Conservation (phyloP, 2,329 filamentous ascomycete genomes). For the Camillea tinctor region DNA sequence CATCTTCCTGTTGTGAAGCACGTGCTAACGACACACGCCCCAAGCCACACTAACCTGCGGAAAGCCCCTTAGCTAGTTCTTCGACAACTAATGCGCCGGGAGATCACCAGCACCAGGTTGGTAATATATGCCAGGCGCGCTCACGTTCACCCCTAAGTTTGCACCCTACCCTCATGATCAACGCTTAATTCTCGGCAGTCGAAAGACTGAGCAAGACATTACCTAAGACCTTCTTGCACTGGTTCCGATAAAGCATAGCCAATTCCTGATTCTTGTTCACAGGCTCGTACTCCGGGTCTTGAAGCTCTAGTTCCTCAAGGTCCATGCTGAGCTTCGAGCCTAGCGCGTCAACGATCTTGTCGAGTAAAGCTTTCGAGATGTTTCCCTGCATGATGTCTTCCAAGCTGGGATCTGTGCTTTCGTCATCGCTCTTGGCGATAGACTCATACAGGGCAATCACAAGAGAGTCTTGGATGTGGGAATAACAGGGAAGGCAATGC, state of each 20-base stretch:
- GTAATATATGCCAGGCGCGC: neutral
- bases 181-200: conserved; percentile 8
- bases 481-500: conserved; percentile 41
- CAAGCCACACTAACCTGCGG: no score
- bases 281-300: conserved; percentile 38
- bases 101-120: no score
- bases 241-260: conserved; percentile 47
- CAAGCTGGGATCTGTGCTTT: conserved; percentile 24
- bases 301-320: conserved; percentile 46
- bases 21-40: no score
- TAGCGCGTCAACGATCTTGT: conserved; percentile 35
- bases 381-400: conserved; percentile 44
- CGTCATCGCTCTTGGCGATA: conserved; percentile 22
- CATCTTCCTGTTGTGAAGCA: neutral
- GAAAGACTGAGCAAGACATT: conserved; percentile 37
- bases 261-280: conserved; percentile 46
- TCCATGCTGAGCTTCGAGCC: conserved; percentile 39
- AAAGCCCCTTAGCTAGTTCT: no score
- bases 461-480: conserved; percentile 53
- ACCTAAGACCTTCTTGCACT: conserved; percentile 48
- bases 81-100: no score
- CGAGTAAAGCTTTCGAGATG: conserved; percentile 40
- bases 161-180: neutral
- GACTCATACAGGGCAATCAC: conserved; percentile 48
- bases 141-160: neutral